Conservation (phyloP, 2,329 filamentous ascomycete genomes). For the Aspergillus fumigatiaffinis region DNA sequence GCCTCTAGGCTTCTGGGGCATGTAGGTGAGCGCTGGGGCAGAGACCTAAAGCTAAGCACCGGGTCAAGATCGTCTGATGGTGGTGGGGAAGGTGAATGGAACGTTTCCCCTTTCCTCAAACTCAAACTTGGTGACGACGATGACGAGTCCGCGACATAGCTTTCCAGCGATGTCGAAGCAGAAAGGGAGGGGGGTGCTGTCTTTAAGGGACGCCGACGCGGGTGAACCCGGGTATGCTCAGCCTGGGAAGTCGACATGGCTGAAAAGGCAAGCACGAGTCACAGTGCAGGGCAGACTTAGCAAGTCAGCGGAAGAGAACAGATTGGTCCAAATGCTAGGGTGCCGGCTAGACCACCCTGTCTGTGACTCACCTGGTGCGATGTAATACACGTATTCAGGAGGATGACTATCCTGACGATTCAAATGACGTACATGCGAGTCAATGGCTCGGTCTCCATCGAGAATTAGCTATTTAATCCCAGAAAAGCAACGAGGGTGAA, state of each 20-base stretch:
- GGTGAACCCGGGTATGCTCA: conserved; percentile 25
- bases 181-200: conserved; percentile 24
- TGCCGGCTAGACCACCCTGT: not conserved
- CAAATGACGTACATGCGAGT: conserved; percentile 4
- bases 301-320: conserved; percentile 4
- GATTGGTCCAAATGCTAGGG: conserved; percentile 11
- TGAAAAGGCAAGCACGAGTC: conserved; percentile 11
- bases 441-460: not conserved
- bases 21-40: conserved; percentile 65
- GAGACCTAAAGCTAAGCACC: conserved; percentile 42
- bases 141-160: conserved; percentile 7
- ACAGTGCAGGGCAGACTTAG: conserved; percentile 5
- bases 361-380: conserved; percentile 2
- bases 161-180: conserved; percentile 18
- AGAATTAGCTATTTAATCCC: not conserved
- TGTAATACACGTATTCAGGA: conserved; percentile 7
- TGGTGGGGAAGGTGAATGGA: conserved; percentile 45
- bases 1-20: conserved; percentile 56
- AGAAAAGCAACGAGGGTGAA: not conserved
- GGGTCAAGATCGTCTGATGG: conserved; percentile 41
- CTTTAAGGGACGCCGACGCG: conserved; percentile 35
- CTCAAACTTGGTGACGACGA: conserved; percentile 34
- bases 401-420: not conserved
- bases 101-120: conserved; percentile 69
- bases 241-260: conserved; percentile 29